A percentile compares a stretch with the other conserved stretches of the same genome.
These are phyloP conservation scores for Hanseniaspora nectarophila DNA, from an alignment of 805 yeast species.

Conservation along the genomic window DNA sequence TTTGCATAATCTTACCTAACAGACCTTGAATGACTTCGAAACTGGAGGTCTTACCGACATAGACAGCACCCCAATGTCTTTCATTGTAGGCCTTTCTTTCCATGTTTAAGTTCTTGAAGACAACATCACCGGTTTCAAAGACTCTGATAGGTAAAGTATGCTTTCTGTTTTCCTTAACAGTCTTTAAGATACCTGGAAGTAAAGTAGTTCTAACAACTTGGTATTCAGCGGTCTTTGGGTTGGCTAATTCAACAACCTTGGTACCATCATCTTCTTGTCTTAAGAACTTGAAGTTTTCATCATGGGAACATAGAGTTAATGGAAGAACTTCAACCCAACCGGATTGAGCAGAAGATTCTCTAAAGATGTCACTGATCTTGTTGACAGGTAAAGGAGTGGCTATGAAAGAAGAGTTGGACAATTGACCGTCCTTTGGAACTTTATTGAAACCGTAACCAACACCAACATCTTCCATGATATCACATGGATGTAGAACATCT, in stretches of 20 bases:
- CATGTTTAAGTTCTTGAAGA: constrained; percentile 59
- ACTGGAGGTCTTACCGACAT: constrained; percentile 89
- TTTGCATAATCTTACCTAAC: constrained; percentile 89
- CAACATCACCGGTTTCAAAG: constrained; percentile 91
- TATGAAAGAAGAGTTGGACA: constrained; percentile 60
- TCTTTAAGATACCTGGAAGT: constrained; percentile 87
- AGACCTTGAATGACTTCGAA: constrained; percentile 91
- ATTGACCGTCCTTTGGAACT: constrained; percentile 64
- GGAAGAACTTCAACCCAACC: constrained; percentile 97
- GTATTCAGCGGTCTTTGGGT: constrained; percentile 93
- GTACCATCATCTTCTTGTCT: constrained; percentile 60
- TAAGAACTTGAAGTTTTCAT: constrained; percentile 86
- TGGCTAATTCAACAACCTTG: constrained; percentile 79
- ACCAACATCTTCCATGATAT: constrained; percentile 97
- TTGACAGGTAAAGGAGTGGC: constrained; percentile 86
- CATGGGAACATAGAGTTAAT: constrained; percentile 87
- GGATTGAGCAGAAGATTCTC: constrained; percentile 83
- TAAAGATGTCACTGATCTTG: constrained; percentile 78
- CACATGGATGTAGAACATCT: constrained; percentile 92
- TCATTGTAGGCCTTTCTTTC: constrained; percentile 88
- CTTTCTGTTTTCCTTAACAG: constrained; percentile 89
- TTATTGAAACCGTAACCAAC: constrained; percentile 91
- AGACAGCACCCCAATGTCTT: constrained; percentile 89
- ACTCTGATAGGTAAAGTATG: constrained; percentile 91
- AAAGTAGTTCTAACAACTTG: constrained; percentile 95